Evolutionary conservation across 192 early-diverging fungal species (phyloP).

Genomic region (Physocladia obscura): DNA sequence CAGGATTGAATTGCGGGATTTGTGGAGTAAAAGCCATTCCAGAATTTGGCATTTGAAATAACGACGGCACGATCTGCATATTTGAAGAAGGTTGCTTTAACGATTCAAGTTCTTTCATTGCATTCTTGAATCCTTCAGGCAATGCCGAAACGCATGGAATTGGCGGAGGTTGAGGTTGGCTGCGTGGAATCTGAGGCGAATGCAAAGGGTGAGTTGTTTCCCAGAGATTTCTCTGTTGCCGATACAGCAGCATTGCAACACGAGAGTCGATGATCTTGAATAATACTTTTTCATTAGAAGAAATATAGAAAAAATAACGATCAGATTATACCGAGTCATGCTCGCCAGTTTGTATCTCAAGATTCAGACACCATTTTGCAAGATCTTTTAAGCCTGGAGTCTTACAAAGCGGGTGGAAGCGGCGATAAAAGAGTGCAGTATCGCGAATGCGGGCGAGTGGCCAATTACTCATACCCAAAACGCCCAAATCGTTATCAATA

Average conservation of each 20-base stretch:
- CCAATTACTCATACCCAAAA: conserved; percentile 11
- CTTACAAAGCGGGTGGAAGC: conserved; percentile 64
- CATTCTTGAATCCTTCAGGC: background rate
- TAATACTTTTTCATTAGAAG: background rate
- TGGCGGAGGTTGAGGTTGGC: conserved; percentile 6
- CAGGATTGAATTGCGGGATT: background rate
- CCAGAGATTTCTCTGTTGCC: conserved; percentile 76
- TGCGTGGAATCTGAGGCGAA: background rate
- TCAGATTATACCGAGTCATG: conserved; percentile 71
- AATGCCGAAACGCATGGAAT: conserved; percentile 7
- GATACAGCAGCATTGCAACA: conserved; percentile 80
- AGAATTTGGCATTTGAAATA: background rate
- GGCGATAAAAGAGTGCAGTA: conserved; percentile 66
- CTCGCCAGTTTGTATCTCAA: conserved; percentile 75
- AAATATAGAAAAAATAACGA: background rate
- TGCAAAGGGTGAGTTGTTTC: conserved; percentile 48
- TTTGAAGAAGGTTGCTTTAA: too few relatives aligned
- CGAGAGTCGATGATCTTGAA: conserved; percentile 67
- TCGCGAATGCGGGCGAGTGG: conserved; percentile 75
- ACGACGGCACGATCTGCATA: background rate
- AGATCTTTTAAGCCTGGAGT: conserved; percentile 71
- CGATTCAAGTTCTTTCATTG: conserved; percentile 10
- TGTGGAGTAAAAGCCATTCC: background rate
- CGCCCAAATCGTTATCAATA: conserved; percentile 77
- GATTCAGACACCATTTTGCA: conserved; percentile 62